Evolutionary conservation across 2,329 filamentous ascomycete genomes (phyloP).

Genomic region (Xylaria sp.): DNA sequence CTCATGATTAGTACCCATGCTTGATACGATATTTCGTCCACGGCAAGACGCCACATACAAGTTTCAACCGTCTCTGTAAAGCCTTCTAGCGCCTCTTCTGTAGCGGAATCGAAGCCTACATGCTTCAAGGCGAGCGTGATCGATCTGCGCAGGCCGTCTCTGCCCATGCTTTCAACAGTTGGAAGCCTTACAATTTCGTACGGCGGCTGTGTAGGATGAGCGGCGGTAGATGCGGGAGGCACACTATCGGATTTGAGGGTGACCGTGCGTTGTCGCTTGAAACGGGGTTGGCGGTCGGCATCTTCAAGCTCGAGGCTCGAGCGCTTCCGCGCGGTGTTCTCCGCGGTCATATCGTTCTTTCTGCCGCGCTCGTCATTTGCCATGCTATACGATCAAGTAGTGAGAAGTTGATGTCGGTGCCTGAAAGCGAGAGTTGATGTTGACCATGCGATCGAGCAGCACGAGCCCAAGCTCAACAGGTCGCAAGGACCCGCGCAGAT

Average conservation of each 20-base stretch:
- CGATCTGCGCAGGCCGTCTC: constrained; percentile 62
- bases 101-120: constrained; percentile 68
- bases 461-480: too few relatives aligned
- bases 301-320: constrained; percentile 38
- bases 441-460: neutral
- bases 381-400: too few relatives aligned
- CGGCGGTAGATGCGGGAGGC: constrained; percentile 6
- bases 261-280: constrained; percentile 46
- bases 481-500: too few relatives aligned
- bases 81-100: constrained; percentile 67
- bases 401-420: too few relatives aligned
- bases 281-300: constrained; percentile 24
- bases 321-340: constrained; percentile 43
- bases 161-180: constrained; percentile 51
- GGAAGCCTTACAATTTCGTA: constrained; percentile 41
- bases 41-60: constrained; percentile 57
- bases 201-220: neutral
- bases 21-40: neutral
- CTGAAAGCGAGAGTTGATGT: neutral
- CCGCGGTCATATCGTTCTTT: constrained; percentile 29
- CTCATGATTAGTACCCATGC: constrained; percentile 38
- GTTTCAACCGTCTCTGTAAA: constrained; percentile 66
- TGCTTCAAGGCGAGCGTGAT: constrained; percentile 67
- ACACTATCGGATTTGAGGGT: constrained; percentile 38
- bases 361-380: neutral